phyloP scores from a whole-genome alignment of 495 filamentous ascomycete species.

The Aspergillus nidulans region DNA sequence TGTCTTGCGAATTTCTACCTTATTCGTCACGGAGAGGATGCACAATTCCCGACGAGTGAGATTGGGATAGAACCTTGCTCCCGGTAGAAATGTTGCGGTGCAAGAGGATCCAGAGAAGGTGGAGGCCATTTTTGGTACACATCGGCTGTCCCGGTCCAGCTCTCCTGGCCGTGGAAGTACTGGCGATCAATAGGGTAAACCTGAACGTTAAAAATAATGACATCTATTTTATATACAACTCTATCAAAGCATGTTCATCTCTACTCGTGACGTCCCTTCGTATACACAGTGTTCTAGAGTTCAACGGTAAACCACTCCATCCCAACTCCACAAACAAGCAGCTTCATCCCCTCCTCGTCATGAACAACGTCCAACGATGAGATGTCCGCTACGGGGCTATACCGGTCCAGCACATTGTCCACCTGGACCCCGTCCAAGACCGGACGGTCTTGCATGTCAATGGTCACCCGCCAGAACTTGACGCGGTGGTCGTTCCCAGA shows the following conservation, averaged over 20 bases:
- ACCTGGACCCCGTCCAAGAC: constrained; percentile 39
- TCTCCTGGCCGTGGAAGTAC: too few species aligned
- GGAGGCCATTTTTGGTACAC: too few species aligned
- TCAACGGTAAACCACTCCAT: constrained; percentile 42
- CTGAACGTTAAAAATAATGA: too few species aligned
- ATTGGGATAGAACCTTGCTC: too few species aligned
- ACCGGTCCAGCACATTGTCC: constrained; percentile 42
- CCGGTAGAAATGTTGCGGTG: too few species aligned
- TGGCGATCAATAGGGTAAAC: too few species aligned
- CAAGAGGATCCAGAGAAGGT: not conserved
- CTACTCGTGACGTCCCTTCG: too few species aligned
- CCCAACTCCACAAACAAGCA: constrained; percentile 53
- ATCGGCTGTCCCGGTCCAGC: too few species aligned
- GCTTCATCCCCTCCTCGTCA: constrained; percentile 13
- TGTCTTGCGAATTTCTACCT: too few species aligned
- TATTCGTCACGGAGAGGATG: too few species aligned
- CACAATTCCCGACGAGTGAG: too few species aligned
- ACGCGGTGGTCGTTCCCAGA: constrained; percentile 79
- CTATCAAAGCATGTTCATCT: not conserved
- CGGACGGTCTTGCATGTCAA: constrained; percentile 27
- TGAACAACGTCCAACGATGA: constrained; percentile 40
- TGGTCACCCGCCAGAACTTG: constrained; percentile 60
- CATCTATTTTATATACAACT: not conserved
- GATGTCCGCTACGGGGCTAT: constrained; percentile 64
- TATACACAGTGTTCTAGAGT: not conserved